Conservation (phyloP, 2,329 filamentous ascomycete species). For the Phyllosticta capitalensis region DNA sequence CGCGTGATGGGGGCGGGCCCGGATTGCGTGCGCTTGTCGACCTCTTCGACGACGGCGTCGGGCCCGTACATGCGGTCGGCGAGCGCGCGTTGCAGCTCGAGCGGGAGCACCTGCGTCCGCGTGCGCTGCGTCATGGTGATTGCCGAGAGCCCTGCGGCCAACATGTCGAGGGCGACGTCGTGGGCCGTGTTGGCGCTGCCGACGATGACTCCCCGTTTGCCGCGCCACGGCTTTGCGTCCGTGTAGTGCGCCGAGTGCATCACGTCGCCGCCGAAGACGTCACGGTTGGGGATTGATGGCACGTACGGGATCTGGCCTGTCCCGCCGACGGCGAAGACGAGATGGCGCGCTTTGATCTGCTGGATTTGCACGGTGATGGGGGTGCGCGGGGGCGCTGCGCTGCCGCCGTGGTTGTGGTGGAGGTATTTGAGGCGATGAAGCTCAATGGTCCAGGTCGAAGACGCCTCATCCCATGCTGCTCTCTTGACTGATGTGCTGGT, state of each 20-base stretch:
- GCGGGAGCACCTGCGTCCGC: constrained; percentile 30
- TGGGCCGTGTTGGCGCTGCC: constrained; percentile 42
- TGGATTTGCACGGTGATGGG: constrained; percentile 18
- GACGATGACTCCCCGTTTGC: constrained; percentile 37
- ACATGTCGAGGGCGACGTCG: constrained; percentile 41
- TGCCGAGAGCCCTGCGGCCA: constrained; percentile 30
- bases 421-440: constrained; percentile 16
- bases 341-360: constrained; percentile 16
- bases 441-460: constrained; percentile 29
- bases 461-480: constrained; percentile 29
- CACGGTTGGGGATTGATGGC: constrained; percentile 21
- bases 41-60: constrained; percentile 20
- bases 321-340: constrained; percentile 26
- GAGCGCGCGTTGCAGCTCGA: constrained; percentile 11
- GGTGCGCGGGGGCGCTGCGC: constrained; percentile 22
- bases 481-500: constrained; percentile 28
- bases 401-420: constrained; percentile 16
- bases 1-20: constrained; percentile 1
- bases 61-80: constrained; percentile 15
- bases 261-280: constrained; percentile 22
- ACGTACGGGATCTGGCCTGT: constrained; percentile 15
- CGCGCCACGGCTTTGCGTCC: constrained; percentile 24
- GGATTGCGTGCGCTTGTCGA: constrained; percentile 13
- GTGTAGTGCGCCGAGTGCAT: constrained; percentile 29
- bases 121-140: constrained; percentile 40